Conservation (phyloP, 208 protist genomes). For the Naegleria fowleri region DNA sequence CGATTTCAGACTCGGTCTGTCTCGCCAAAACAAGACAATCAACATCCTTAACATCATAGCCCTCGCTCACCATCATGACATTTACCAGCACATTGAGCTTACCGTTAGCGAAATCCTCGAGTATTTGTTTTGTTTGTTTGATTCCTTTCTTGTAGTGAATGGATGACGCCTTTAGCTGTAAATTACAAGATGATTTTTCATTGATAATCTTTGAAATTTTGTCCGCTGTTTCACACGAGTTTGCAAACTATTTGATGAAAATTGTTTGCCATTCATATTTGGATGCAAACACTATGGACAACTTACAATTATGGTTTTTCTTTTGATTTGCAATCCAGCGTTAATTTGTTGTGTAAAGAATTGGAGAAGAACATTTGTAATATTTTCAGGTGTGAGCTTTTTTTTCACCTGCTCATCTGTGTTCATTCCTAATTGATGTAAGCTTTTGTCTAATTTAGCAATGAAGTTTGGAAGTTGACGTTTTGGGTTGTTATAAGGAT, state of each 20-base stretch:
- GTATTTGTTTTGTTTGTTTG: background rate
- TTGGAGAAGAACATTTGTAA: background rate
- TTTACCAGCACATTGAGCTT: slow-evolving; percentile 18
- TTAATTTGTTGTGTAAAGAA: background rate
- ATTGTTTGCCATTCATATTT: background rate
- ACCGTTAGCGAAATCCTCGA: background rate
- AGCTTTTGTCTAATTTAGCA: background rate
- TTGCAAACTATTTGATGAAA: background rate
- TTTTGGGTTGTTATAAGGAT: background rate
- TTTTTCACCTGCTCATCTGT: slow-evolving; percentile 11
- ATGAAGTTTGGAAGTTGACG: background rate
- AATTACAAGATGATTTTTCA: no score
- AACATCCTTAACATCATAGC: slow-evolving; percentile 32
- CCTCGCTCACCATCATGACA: slow-evolving; percentile 39
- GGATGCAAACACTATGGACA: no score
- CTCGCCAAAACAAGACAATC: slow-evolving; percentile 39
- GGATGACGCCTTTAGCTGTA: background rate
- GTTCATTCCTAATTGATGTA: background rate
- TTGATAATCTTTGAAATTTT: background rate
- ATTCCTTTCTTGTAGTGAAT: slow-evolving; percentile 1
- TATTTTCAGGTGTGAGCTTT: background rate
- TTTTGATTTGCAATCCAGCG: background rate
- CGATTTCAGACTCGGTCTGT: slow-evolving; percentile 34
- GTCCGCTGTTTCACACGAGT: background rate
- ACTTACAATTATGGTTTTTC: background rate